Evolutionary conservation across 2,329 filamentous ascomycete genomes (phyloP), one percentile per base, ranked within the genome.

Genomic region (Epichloe sylvatica): DNA sequence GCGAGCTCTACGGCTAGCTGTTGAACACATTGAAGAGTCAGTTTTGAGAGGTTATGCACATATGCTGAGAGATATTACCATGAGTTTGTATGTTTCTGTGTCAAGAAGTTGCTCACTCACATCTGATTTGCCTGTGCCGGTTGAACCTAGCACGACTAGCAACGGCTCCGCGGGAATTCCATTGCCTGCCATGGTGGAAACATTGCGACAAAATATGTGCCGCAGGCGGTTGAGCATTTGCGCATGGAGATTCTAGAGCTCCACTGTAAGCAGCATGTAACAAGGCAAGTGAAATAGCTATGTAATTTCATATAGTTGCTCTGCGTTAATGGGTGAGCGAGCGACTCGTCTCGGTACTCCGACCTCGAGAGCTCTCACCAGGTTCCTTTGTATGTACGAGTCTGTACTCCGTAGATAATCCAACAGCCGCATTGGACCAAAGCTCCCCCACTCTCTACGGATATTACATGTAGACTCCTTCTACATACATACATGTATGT

Each of bases 71-170:
- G 11, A 4, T 17, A 19, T 5, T 11, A 9, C 36, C 7, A 37
- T 30, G 30, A 9, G 9, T 9, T 30, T 11, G 30, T 11, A 11
- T 11, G 35, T 37, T 37, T 8, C 35, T n/a, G 9, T 25, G 21
- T n/a, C 40, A 43, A 43, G 23, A 21, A 30, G 23, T 8, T 35
- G 45, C 46, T 42, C 33, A 54, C 70, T 61, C 73, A 94, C 88
- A 71, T 94, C 84, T 38, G 89, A 94, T 68, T 94, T 95, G 54
- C 91, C 91, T 1, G 90, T 96, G 51, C 90, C 91, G 9, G 91
- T 97, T 45, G 90, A 86, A 57, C 91, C 91, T 45, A 96, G 75
- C 53, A 97, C 77, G 45, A 87, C 81, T 59, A 97, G 75, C 54
- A 96, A 70, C 23, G 88, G 85, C 59, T 74, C 62, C 46, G 62